These are phyloP conservation scores for Diaporthe vaccinii DNA, from an alignment of 2,329 filamentous ascomycete genomes.

Conservation along the genomic window DNA sequence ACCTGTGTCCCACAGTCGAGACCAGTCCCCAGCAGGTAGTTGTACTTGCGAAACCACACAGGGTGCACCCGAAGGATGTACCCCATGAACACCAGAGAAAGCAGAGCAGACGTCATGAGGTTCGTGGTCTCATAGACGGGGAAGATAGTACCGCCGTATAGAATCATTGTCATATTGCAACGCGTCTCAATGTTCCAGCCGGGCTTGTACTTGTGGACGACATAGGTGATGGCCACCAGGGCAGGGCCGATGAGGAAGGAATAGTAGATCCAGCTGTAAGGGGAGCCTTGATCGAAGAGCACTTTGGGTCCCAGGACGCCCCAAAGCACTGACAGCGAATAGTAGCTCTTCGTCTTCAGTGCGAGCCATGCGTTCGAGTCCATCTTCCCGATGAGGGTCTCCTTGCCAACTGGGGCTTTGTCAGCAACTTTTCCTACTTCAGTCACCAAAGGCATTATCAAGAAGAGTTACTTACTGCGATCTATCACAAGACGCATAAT, in stretches of 20 bases:
- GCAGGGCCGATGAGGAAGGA: slow-evolving; percentile 48
- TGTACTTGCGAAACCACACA: slow-evolving; percentile 58
- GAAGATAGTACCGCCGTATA: slow-evolving; percentile 46
- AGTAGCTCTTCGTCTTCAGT: slow-evolving; percentile 49
- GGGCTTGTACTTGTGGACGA: slow-evolving; percentile 47
- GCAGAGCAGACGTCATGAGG: slow-evolving; percentile 46
- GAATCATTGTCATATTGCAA: slow-evolving; percentile 48
- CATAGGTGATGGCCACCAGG: slow-evolving; percentile 44
- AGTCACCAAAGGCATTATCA: no score
- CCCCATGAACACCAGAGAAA: slow-evolving; percentile 50
- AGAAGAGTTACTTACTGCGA: slow-evolving; percentile 8
- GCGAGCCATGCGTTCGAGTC: slow-evolving; percentile 48
- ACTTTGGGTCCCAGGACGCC: slow-evolving; percentile 52
- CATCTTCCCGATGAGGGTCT: slow-evolving; percentile 44
- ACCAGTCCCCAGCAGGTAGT: slow-evolving; percentile 57
- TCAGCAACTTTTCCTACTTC: not conserved
- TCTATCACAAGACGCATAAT: slow-evolving; percentile 49
- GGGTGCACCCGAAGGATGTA: slow-evolving; percentile 48
- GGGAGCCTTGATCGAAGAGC: slow-evolving; percentile 45
- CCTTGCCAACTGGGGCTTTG: slow-evolving; percentile 39
- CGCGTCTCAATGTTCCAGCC: slow-evolving; percentile 48
- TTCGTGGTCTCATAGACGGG: slow-evolving; percentile 49
- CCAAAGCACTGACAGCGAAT: slow-evolving; percentile 52
- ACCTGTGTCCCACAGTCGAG: slow-evolving; percentile 52
- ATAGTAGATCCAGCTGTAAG: slow-evolving; percentile 49